Conservation (phyloP, 1,284 basidiomycete species). For the Ganoderma meredithae region DNA sequence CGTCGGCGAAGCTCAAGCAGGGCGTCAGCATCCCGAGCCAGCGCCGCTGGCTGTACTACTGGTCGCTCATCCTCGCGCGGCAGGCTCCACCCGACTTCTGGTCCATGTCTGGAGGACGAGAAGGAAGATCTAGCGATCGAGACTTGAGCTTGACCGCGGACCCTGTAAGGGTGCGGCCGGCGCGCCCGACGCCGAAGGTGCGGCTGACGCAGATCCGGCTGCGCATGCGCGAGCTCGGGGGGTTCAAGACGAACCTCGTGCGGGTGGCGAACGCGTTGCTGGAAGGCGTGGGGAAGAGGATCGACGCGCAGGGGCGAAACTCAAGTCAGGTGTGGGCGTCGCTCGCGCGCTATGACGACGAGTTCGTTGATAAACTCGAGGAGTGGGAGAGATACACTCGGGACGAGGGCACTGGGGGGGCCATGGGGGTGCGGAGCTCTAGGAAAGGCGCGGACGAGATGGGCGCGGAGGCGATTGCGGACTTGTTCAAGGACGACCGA, state of each 20-base stretch:
- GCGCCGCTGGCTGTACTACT: conserved; percentile 75
- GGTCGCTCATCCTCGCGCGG: conserved; percentile 68
- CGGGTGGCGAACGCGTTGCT: conserved; percentile 64
- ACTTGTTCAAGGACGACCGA: conserved; percentile 57
- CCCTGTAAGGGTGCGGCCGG: conserved; percentile 6
- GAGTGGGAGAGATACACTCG: conserved; percentile 64
- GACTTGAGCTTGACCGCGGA: conserved; percentile 20
- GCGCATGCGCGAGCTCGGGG: conserved; percentile 63
- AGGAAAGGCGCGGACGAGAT: conserved; percentile 45
- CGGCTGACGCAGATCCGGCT: conserved; percentile 60
- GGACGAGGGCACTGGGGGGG: conserved; percentile 41
- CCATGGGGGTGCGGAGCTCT: conserved; percentile 46
- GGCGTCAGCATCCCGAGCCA: conserved; percentile 83
- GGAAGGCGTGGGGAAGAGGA: conserved; percentile 48
- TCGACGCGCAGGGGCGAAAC: conserved; percentile 33
- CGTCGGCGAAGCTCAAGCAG: conserved; percentile 57
- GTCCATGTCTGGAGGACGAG: conserved; percentile 32
- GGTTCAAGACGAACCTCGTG: conserved; percentile 57
- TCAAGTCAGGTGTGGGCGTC: conserved; percentile 72
- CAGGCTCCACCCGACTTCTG: conserved; percentile 61
- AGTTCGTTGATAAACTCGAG: conserved; percentile 66
- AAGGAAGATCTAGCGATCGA: neutral
- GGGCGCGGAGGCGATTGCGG: conserved; percentile 46
- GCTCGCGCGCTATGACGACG: conserved; percentile 80
- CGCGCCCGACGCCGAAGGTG: conserved; percentile 39